Evolutionary conservation across 306 rosid genomes (phyloP).

Genomic region (Cotoneaster glaucophyllus): DNA sequence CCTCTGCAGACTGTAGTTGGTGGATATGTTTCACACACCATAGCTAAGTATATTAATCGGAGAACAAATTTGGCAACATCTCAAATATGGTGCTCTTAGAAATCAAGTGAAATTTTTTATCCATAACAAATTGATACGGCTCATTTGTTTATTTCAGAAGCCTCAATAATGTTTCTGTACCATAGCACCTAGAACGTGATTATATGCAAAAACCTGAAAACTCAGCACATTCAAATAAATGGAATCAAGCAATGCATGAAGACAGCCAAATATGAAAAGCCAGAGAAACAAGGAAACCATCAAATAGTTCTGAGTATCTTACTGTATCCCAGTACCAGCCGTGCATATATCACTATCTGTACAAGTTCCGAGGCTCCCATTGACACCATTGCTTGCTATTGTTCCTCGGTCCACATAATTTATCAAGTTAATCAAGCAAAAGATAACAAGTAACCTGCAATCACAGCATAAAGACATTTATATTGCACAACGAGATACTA

Average conservation of each 20-base stretch:
- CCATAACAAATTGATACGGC: not conserved
- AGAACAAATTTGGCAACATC: not conserved
- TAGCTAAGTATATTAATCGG: not conserved
- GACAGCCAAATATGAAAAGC: not conserved
- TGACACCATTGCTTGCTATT: slow-evolving; percentile 94
- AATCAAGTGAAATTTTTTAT: not conserved
- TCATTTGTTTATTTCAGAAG: not conserved
- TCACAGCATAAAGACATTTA: slow-evolving; percentile 8
- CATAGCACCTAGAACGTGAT: not conserved
- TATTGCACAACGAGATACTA: not conserved
- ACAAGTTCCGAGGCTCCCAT: slow-evolving; percentile 67
- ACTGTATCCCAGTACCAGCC: slow-evolving; percentile 84
- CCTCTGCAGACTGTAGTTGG: not conserved
- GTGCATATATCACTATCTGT: slow-evolving; percentile 49
- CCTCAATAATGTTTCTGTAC: not conserved
- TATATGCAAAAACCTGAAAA: not conserved
- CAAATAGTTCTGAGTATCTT: slow-evolving; percentile 63
- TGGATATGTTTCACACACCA: not conserved
- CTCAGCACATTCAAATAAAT: not conserved
- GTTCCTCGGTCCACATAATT: slow-evolving; percentile 89
- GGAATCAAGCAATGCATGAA: not conserved
- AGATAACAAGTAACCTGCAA: slow-evolving; percentile 67
- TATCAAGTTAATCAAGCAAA: slow-evolving; percentile 71
- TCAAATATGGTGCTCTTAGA: not conserved
- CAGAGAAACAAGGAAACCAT: not conserved